These are phyloP conservation scores for Pisolithus thermaeus DNA, from an alignment of 1,284 basidiomycete genomes.

Conservation along the genomic window DNA sequence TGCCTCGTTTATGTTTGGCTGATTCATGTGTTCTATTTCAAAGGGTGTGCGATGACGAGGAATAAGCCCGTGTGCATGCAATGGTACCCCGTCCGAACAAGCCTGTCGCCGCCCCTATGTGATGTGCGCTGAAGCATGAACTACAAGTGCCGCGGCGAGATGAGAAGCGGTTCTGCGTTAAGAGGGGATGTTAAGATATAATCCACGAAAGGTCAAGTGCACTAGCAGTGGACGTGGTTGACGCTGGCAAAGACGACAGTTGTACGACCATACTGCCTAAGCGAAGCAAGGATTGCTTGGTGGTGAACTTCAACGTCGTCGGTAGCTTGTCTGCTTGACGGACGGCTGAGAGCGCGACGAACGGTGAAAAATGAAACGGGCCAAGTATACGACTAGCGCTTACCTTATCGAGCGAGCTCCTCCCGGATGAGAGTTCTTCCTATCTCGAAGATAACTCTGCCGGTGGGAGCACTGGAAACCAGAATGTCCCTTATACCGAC, in stretches of 20 bases:
- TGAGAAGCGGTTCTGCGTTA: too few relatives aligned
- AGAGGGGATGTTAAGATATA: too few relatives aligned
- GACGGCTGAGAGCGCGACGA: slow-evolving; percentile 51
- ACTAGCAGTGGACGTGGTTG: background rate
- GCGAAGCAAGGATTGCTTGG: slow-evolving; percentile 63
- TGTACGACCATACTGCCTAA: slow-evolving; percentile 65
- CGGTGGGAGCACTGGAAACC: slow-evolving; percentile 81
- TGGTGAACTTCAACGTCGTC: slow-evolving; percentile 86
- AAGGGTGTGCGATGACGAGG: too few relatives aligned
- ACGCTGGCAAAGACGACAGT: background rate
- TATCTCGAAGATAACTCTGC: slow-evolving; percentile 92
- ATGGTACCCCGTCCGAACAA: too few relatives aligned
- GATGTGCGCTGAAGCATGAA: too few relatives aligned
- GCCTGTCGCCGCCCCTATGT: too few relatives aligned
- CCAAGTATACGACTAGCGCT: slow-evolving; percentile 16
- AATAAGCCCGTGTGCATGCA: too few relatives aligned
- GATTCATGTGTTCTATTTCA: too few relatives aligned
- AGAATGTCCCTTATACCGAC: too few relatives aligned
- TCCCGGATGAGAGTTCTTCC: slow-evolving; percentile 88
- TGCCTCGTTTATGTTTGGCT: too few relatives aligned
- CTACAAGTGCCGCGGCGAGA: too few relatives aligned
- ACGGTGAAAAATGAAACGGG: background rate
- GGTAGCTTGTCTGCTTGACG: slow-evolving; percentile 91
- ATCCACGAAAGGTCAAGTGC: background rate
- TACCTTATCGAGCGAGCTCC: slow-evolving; percentile 91